Conservation (phyloP, 2,329 filamentous ascomycete species). For the Aspergillus flavus region DNA sequence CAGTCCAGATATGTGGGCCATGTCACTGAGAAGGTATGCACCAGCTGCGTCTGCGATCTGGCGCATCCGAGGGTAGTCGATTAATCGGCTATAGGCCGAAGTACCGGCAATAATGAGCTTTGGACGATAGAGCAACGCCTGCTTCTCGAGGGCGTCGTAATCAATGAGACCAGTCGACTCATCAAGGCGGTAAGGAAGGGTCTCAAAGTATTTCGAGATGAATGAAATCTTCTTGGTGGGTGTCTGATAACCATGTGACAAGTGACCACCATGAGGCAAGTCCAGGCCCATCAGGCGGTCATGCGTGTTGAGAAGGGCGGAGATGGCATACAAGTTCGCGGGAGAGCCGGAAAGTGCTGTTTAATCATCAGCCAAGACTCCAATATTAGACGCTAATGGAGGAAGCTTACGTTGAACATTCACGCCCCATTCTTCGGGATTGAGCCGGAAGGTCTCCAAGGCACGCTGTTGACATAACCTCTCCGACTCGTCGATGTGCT, state of each 20-base stretch:
- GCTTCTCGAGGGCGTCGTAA: conserved; percentile 89
- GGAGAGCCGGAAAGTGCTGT: conserved; percentile 77
- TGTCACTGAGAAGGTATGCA: conserved; percentile 94
- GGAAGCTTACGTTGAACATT: conserved; percentile 78
- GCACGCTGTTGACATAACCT: conserved; percentile 87
- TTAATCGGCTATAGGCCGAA: conserved; percentile 95
- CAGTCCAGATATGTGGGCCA: conserved; percentile 97
- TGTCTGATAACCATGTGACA: conserved; percentile 97
- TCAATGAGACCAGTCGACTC: conserved; percentile 87
- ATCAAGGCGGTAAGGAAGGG: conserved; percentile 87
- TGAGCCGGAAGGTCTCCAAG: conserved; percentile 81
- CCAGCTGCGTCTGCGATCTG: conserved; percentile 92
- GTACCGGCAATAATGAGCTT: conserved; percentile 97
- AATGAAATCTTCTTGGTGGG: conserved; percentile 95
- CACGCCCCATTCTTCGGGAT: conserved; percentile 88
- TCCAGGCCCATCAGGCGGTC: conserved; percentile 97
- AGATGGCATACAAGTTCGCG: conserved; percentile 82
- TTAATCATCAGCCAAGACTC: conserved; percentile 8
- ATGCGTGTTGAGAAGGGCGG: conserved; percentile 91
- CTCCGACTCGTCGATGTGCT: conserved; percentile 92
- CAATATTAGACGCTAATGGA: neutral
- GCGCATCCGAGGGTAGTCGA: conserved; percentile 95
- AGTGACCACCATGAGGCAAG: conserved; percentile 89
- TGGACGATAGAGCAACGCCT: conserved; percentile 87
- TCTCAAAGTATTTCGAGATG: conserved; percentile 99